Evolutionary conservation across 2,329 filamentous ascomycete species (phyloP), one percentile per base, ranked within the genome.

Genomic region (Penicillium corylophilum): DNA sequence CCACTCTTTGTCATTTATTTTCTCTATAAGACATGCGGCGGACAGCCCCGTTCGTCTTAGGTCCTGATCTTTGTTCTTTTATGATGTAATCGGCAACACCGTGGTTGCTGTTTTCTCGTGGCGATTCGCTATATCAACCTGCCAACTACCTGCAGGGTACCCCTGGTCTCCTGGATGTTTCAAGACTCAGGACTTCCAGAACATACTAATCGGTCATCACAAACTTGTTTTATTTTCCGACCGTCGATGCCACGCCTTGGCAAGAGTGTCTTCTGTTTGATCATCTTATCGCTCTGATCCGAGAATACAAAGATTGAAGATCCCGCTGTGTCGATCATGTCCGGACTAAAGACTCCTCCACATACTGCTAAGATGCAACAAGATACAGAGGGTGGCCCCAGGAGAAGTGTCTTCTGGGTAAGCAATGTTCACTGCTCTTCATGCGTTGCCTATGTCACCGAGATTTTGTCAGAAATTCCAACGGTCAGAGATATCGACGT

Each of bases 401-500:
- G 59, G 45, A 60, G 49, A 45, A 71, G 66, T 53, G 57, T 70
- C 20, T 71, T 78, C 26, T 71, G 77, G 50, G 74, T 77, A 44
- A 74, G 72, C 51, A 79, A 79, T 53, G 71, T 79, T 35, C 76
- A 79, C 59, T 79, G 76, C 58, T 64, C 75, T 15, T 78, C 75
- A 18, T 79, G 76, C 51, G 73, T 78, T 20, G 64, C 74, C 41
- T 74, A 77, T 57, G 71, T 76, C 42, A 70, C 70, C 29, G 73
- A 75, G 60, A 66, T 77, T n/a, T 64, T 79, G 1, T 68, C 65
- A 0, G 65, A 70, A 38, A 62, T 70, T 5, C 62, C 62, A 13
- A 64, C 72, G 4, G 65, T 76, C 41, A 55, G 55, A 10, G 56
- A 63, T 23, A 63, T 77, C 44, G 71, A 76, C 49, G 70, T 77